phyloP scores from a whole-genome alignment of 805 yeast genomes.

The Starmera dryadoides region DNA sequence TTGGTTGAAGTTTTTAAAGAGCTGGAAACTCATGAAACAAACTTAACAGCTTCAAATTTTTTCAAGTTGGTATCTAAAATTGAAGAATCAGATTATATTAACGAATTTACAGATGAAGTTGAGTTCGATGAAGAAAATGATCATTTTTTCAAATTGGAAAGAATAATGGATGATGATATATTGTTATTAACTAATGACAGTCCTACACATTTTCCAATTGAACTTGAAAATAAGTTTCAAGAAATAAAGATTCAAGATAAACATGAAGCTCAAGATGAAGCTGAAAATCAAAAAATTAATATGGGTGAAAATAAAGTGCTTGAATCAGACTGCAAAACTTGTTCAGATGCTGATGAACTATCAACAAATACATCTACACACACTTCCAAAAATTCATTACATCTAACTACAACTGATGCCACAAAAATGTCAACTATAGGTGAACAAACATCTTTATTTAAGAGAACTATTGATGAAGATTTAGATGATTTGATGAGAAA shows the following conservation, averaged over 20 bases:
- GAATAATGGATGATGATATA: not conserved
- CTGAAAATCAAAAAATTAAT: no score
- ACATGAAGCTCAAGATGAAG: no score
- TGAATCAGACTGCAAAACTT: no score
- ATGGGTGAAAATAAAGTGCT: no score
- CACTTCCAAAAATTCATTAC: not conserved
- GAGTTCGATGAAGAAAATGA: not conserved
- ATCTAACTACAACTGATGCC: not conserved
- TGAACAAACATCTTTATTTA: not conserved
- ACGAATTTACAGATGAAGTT: not conserved
- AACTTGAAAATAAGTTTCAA: no score
- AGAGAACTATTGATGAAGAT: slow-evolving; percentile 11
- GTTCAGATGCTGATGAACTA: no score
- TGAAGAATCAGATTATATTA: not conserved
- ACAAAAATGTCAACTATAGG: not conserved
- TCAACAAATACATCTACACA: not conserved
- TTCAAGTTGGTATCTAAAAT: not conserved
- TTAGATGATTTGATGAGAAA: slow-evolving; percentile 9
- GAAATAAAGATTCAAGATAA: no score
- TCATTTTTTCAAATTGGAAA: not conserved
- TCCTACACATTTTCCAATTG: not conserved
- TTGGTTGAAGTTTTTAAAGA: not conserved
- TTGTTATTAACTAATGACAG: not conserved
- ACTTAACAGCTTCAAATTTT: not conserved
- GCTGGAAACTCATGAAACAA: not conserved